Evolutionary conservation across 2,329 filamentous ascomycete species (phyloP).

Genomic region (Hirsutella rhossiliensis): DNA sequence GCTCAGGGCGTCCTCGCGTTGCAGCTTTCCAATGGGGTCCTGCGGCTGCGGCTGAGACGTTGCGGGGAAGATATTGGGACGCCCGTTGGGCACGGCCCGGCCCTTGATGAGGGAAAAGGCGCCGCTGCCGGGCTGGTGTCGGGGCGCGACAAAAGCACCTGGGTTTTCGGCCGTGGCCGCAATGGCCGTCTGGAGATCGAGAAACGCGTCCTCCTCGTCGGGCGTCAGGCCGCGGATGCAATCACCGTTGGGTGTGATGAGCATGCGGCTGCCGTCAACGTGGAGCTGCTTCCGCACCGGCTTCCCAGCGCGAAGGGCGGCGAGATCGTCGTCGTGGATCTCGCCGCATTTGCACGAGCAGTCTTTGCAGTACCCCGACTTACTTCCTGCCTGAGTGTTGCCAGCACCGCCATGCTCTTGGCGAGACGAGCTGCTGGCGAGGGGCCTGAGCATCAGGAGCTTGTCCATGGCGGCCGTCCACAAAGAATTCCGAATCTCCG

Average conservation of each 20-base stretch:
- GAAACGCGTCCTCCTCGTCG: constrained; percentile 58
- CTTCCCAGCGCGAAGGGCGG: constrained; percentile 40
- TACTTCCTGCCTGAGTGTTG: constrained; percentile 9
- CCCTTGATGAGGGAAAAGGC: constrained; percentile 53
- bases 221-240: constrained; percentile 60
- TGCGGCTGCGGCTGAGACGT: constrained; percentile 32
- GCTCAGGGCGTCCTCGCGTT: constrained; percentile 52
- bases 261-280: constrained; percentile 51
- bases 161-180: constrained; percentile 37
- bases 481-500: constrained; percentile 19
- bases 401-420: constrained; percentile 10
- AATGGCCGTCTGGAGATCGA: constrained; percentile 53
- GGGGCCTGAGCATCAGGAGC: constrained; percentile 24
- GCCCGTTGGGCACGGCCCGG: constrained; percentile 51
- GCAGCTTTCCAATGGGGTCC: constrained; percentile 52
- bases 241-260: constrained; percentile 66
- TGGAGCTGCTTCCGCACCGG: constrained; percentile 45
- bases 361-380: constrained; percentile 22
- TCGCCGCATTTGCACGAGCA: constrained; percentile 26
- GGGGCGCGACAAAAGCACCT: constrained; percentile 41
- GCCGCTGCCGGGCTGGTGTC: constrained; percentile 38
- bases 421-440: constrained; percentile 17
- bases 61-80: constrained; percentile 48
- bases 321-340: constrained; percentile 37
- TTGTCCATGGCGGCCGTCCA: constrained; percentile 21